Percentiles rank a stretch among this genome's conserved stretches.
Conservation (phyloP, 257 asterid genomes). For the Ligustrum vulgare region DNA sequence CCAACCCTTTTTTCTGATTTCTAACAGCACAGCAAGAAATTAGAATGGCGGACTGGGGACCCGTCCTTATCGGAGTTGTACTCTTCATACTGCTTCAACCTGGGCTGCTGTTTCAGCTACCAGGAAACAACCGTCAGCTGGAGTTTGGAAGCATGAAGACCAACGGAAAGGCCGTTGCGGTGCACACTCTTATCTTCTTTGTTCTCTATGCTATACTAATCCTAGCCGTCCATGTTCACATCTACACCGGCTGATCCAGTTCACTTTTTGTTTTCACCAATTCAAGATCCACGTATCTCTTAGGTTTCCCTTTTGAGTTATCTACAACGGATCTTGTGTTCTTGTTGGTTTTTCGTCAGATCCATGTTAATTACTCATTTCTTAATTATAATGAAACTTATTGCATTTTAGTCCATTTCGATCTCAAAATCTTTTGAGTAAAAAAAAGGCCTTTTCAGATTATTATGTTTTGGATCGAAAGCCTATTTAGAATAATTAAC, state of each 20-base stretch:
- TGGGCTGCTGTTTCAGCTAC: slow-evolving; percentile 74
- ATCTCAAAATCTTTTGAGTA: background rate
- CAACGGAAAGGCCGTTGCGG: slow-evolving; percentile 75
- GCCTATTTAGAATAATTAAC: no score
- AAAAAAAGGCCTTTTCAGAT: no score
- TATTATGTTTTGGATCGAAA: no score
- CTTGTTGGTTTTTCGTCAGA: background rate
- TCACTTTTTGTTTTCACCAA: background rate
- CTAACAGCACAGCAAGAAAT: background rate
- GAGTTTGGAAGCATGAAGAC: slow-evolving; percentile 88
- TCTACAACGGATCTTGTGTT: background rate
- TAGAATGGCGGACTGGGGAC: slow-evolving; percentile 90
- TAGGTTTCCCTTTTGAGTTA: background rate
- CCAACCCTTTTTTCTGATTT: background rate
- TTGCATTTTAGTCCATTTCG: background rate
- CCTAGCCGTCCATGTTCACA: slow-evolving; percentile 74
- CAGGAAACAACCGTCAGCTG: slow-evolving; percentile 58
- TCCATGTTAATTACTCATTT: background rate
- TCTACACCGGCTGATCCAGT: slow-evolving; percentile 64
- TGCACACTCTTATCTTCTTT: slow-evolving; percentile 83
- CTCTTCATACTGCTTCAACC: slow-evolving; percentile 79
- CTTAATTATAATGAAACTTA: background rate
- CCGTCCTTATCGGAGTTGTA: slow-evolving; percentile 76
- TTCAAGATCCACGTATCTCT: slow-evolving; percentile 1
- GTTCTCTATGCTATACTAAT: slow-evolving; percentile 67